Conservation (phyloP, 2,329 filamentous ascomycete genomes). For the Arthrocladium fulminans region DNA sequence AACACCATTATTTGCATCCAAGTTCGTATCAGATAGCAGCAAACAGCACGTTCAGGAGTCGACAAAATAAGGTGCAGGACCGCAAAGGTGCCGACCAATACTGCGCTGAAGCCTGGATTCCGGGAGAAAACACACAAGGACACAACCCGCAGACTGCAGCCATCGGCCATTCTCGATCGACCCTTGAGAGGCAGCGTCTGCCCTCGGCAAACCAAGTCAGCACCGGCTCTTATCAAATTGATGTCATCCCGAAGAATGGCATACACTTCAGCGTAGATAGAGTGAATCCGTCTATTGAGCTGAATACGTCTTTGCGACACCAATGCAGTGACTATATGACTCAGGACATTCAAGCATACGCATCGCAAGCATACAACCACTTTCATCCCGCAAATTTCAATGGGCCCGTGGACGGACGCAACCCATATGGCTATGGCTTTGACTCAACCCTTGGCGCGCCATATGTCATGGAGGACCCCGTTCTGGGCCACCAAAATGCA, state of each 20-base stretch:
- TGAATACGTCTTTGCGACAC: background rate
- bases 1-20: constrained; percentile 18
- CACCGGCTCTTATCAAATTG: background rate
- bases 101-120: constrained; percentile 2
- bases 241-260: background rate
- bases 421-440: constrained; percentile 1
- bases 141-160: background rate
- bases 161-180: background rate
- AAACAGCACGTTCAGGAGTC: background rate
- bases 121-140: background rate
- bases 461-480: constrained; percentile 42
- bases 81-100: background rate
- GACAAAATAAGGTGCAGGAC: background rate
- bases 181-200: constrained; percentile 11
- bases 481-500: constrained; percentile 33
- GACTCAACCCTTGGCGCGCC: constrained; percentile 28
- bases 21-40: constrained; percentile 17
- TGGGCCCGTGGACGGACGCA: background rate
- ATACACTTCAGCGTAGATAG: background rate
- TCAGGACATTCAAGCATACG: background rate
- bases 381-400: background rate
- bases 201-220: constrained; percentile 23
- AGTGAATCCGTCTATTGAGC: background rate
- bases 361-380: background rate
- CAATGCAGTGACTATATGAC: background rate